Evolutionary conservation across 352 stramenopile genomes (phyloP).

Genomic region (Aphanomyces astaci): DNA sequence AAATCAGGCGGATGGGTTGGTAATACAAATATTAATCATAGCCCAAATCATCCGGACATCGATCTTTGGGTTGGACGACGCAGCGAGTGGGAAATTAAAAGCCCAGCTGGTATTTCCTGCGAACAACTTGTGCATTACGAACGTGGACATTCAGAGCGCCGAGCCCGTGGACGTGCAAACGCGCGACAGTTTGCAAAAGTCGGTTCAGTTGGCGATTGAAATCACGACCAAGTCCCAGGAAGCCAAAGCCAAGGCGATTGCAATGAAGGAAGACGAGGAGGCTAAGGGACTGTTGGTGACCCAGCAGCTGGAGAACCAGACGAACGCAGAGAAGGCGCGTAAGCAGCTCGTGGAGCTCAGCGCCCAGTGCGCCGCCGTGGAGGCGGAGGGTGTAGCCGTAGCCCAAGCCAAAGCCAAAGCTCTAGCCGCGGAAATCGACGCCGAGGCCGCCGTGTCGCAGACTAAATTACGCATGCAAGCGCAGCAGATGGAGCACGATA

Average conservation of each 20-base stretch:
- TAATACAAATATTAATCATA: too few relatives aligned
- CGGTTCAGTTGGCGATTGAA: constrained; percentile 73
- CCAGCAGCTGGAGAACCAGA: constrained; percentile 75
- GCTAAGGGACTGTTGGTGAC: constrained; percentile 61
- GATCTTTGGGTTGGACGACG: constrained; percentile 67
- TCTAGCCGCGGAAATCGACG: constrained; percentile 65
- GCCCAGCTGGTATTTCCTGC: constrained; percentile 51
- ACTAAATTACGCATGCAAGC: constrained; percentile 56
- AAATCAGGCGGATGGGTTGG: too few relatives aligned
- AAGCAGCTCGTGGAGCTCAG: constrained; percentile 71
- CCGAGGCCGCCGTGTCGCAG: constrained; percentile 56
- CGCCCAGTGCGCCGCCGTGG: constrained; percentile 57
- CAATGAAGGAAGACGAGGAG: constrained; percentile 76
- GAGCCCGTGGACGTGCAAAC: constrained; percentile 67
- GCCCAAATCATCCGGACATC: constrained; percentile 66
- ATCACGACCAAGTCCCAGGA: constrained; percentile 82
- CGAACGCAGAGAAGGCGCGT: constrained; percentile 52
- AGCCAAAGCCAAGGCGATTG: constrained; percentile 61
- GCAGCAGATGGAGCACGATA: constrained; percentile 61
- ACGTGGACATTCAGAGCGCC: constrained; percentile 73
- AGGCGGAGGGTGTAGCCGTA: constrained; percentile 57
- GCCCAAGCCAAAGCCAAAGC: constrained; percentile 48
- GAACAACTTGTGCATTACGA: constrained; percentile 75
- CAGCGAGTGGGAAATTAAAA: constrained; percentile 39
- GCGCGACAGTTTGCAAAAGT: constrained; percentile 70